phyloP scores from a whole-genome alignment of 2,329 filamentous ascomycete genomes.

The Xylariaceae sp. region DNA sequence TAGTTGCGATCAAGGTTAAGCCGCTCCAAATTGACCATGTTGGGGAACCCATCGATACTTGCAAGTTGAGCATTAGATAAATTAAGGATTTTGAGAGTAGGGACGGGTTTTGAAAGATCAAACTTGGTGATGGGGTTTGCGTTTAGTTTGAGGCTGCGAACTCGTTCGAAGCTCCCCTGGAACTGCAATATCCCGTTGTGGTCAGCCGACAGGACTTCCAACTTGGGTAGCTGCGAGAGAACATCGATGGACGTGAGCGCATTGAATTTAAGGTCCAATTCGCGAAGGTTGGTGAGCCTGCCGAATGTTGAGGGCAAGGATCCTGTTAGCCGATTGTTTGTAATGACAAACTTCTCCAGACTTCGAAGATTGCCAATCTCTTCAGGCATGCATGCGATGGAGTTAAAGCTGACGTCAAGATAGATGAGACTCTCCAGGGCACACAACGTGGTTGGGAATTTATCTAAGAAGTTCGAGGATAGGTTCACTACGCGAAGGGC shows the following conservation, averaged over 20 bases:
- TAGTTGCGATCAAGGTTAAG: slow-evolving; percentile 92
- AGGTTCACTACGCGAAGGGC: slow-evolving; percentile 79
- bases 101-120: slow-evolving; percentile 69
- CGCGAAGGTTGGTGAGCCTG: slow-evolving; percentile 71
- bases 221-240: slow-evolving; percentile 73
- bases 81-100: slow-evolving; percentile 80
- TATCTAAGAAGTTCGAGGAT: slow-evolving; percentile 85
- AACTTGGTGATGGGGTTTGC: slow-evolving; percentile 95
- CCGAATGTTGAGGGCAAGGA: slow-evolving; percentile 68
- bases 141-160: slow-evolving; percentile 82
- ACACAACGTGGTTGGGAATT: slow-evolving; percentile 81
- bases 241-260: slow-evolving; percentile 82
- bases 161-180: slow-evolving; percentile 76
- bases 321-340: slow-evolving; percentile 82
- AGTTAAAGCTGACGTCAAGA: slow-evolving; percentile 94
- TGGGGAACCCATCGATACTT: slow-evolving; percentile 83
- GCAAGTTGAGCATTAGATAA: slow-evolving; percentile 87
- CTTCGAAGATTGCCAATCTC: slow-evolving; percentile 72
- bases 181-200: slow-evolving; percentile 93
- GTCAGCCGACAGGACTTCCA: slow-evolving; percentile 84
- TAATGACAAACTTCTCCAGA: slow-evolving; percentile 86
- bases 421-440: slow-evolving; percentile 79
- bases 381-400: slow-evolving; percentile 71
- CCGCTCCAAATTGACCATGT: slow-evolving; percentile 80
- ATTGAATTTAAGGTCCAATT: slow-evolving; percentile 94